Base-by-base conservation (phyloP, 164 flowering plant genomes). In the Tetrastigma voinierianum region DNA sequence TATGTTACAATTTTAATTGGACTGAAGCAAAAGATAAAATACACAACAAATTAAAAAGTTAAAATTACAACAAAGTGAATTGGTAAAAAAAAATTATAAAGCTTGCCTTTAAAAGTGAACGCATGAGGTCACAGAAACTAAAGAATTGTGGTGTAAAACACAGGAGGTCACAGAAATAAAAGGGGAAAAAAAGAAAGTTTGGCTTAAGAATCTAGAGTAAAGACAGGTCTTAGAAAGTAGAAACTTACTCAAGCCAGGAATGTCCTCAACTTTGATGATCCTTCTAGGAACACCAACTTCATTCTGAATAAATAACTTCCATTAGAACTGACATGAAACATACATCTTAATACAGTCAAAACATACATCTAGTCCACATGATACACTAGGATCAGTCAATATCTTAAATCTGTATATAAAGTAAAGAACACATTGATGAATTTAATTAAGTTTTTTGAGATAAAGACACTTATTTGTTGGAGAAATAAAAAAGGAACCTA, bases 221-320 rank as follows among this genome's bases (percentile, higher is more conserved):
- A 54, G n/a, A 14, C 5, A 55, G 10, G 7, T 18, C 18, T 9
- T 14, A 32, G 45, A 9, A 54, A 21, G 19, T n/a, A 17, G 19
- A 66, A 67, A 83, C 96, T 86, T 76, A 96, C 99, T 88, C 80
- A 96, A 82, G 48, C 98, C 97, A 67, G 90, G 95, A 51, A 96
- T 88, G 58, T 96, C 99, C 76, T 95, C 98, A 55, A 89, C 87
- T 78, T 88, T 92, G 75, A 86, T 48, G 14, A 78, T 45, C 64
- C 73, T 92, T 75, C 82, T 86, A n/a, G n/a, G 94, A 76, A 88
- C 71, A 53, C 97, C 96, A 63, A 91, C 96, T 71, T 90, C 97
- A 76, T 87, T 92, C 98, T 96, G 90, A 59, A 75, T 11, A 51
- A 61, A 46, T 48, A 65, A 68, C 23, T 24, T 18, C 46, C 18